Evolutionary conservation across 202 grass and related monocot genomes (phyloP).

Genomic region (Saccharum hybrid): DNA sequence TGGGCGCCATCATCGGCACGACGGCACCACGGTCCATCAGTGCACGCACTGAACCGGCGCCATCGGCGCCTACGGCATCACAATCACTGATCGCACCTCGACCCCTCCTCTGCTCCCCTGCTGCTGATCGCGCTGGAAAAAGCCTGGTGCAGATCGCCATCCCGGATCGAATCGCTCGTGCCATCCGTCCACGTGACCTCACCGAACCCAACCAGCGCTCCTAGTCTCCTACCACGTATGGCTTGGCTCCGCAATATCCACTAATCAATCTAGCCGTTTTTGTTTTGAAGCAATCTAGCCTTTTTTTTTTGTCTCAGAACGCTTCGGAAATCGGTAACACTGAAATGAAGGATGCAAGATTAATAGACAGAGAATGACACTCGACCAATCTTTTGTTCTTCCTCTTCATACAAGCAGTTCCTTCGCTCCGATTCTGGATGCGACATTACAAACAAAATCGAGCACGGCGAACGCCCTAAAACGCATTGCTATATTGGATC

Average conservation of each 20-base stretch:
- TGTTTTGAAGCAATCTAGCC: background rate
- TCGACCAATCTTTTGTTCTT: background rate
- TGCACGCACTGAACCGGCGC: slow-evolving; percentile 32
- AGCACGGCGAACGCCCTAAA: background rate
- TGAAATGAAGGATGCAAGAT: background rate
- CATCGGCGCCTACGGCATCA: slow-evolving; percentile 35
- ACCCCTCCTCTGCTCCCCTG: background rate
- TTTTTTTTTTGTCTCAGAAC: background rate
- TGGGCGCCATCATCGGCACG: slow-evolving; percentile 28
- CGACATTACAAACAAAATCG: slow-evolving; percentile 8
- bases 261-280: background rate
- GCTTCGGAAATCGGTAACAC: background rate
- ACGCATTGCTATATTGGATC: background rate
- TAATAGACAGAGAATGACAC: background rate
- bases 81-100: background rate
- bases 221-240: no score
- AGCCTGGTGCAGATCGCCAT: slow-evolving; percentile 42
- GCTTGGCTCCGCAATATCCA: background rate
- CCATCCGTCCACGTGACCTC: slow-evolving; percentile 40
- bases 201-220: slow-evolving; percentile 33
- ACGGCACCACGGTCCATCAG: background rate
- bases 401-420: background rate
- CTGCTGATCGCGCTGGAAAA: slow-evolving; percentile 45
- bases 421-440: background rate
- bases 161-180: slow-evolving; percentile 28